Conservation (phyloP, 2,329 filamentous ascomycete genomes). For the Hyphodiscus sp. region DNA sequence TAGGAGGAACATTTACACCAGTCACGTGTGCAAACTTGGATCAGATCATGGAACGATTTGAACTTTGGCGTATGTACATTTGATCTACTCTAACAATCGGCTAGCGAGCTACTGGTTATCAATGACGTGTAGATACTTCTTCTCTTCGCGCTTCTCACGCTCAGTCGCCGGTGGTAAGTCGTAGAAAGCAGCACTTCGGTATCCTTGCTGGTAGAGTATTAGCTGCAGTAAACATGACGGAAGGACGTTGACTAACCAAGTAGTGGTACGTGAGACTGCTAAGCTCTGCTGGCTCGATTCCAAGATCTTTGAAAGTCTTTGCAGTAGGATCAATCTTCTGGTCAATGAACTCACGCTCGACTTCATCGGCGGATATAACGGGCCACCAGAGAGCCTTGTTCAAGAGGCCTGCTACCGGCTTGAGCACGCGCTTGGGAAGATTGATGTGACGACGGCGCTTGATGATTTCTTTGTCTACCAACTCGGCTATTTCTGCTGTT, state of each 20-base stretch:
- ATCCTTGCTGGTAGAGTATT: slow-evolving; percentile 64
- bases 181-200: slow-evolving; percentile 81
- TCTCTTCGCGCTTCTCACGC: slow-evolving; percentile 89
- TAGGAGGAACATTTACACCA: neutral
- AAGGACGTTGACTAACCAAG: slow-evolving; percentile 54
- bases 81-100: slow-evolving; percentile 12
- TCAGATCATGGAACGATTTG: neutral
- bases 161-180: slow-evolving; percentile 92
- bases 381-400: slow-evolving; percentile 90
- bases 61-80: slow-evolving; percentile 34
- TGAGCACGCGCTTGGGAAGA: slow-evolving; percentile 72
- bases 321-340: slow-evolving; percentile 84
- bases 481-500: slow-evolving; percentile 74
- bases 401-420: slow-evolving; percentile 65
- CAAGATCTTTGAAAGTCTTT: slow-evolving; percentile 93
- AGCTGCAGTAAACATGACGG: slow-evolving; percentile 19
- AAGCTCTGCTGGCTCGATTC: slow-evolving; percentile 82
- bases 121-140: slow-evolving; percentile 91
- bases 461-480: slow-evolving; percentile 89
- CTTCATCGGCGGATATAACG: slow-evolving; percentile 71
- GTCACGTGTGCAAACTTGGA: neutral
- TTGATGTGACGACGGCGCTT: slow-evolving; percentile 89
- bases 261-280: slow-evolving; percentile 88
- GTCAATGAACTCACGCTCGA: slow-evolving; percentile 89
- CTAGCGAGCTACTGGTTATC: slow-evolving; percentile 64